phyloP scores from a whole-genome alignment of 345 rosid genomes.

The Carallia brachiata region DNA sequence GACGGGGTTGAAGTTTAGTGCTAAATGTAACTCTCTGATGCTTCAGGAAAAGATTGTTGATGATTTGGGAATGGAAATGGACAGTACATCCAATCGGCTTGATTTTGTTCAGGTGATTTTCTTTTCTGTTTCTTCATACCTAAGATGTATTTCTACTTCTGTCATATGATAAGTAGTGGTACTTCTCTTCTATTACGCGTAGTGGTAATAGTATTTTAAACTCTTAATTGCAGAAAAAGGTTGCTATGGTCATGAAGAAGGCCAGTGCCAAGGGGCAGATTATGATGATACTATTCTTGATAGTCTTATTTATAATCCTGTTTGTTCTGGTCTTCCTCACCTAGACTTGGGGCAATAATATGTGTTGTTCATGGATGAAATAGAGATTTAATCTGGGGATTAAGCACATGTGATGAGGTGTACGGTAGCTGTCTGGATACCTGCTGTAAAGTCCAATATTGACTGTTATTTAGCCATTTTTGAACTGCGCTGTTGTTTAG shows the following conservation, averaged over 20 bases:
- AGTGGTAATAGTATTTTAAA: neutral
- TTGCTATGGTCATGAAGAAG: conserved; percentile 97
- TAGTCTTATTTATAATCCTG: conserved; percentile 76
- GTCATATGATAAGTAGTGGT: no score
- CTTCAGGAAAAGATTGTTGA: conserved; percentile 80
- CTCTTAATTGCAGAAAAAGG: conserved; percentile 69
- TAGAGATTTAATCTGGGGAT: neutral
- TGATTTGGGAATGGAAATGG: conserved; percentile 84
- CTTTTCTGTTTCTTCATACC: neutral
- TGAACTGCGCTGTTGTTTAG: no score
- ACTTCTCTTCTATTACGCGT: neutral
- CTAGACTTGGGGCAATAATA: neutral
- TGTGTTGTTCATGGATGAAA: neutral
- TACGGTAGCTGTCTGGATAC: no score
- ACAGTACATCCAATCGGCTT: conserved; percentile 83
- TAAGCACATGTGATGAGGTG: no score
- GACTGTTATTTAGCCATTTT: no score
- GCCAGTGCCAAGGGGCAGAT: conserved; percentile 89
- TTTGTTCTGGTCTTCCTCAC: conserved; percentile 85
- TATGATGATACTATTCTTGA: conserved; percentile 86
- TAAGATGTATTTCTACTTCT: no score
- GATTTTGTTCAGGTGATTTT: conserved; percentile 85
- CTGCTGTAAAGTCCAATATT: no score
- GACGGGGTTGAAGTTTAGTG: neutral
- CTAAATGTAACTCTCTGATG: conserved; percentile 22